Percentiles rank a stretch among this genome's conserved stretches.
Conservation (phyloP, 345 rosid genomes). For the rapeseed (Brassica napus) region Da-Ae NC_063448.1:5159001-5159500, state of each 20-base stretch:
- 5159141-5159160: neutral
- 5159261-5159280: neutral
- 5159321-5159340: neutral
- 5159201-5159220: neutral
- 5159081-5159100: neutral
- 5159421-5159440: neutral
- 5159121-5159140: neutral
- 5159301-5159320: neutral
- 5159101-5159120: neutral
- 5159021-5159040: neutral
- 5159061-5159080: too few species aligned
- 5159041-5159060: neutral
- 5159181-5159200: neutral
- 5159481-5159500: neutral
- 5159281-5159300: neutral
- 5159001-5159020: slow-evolving; percentile 7
- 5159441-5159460: neutral
- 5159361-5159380: neutral
- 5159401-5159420: neutral
- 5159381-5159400: neutral
- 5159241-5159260: neutral
- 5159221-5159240: neutral
- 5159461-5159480: neutral
- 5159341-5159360: neutral
- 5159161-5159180: neutral